Base-by-base conservation (phyloP, 768 basidiomycete genomes). In the Calvatia gigantea region DNA sequence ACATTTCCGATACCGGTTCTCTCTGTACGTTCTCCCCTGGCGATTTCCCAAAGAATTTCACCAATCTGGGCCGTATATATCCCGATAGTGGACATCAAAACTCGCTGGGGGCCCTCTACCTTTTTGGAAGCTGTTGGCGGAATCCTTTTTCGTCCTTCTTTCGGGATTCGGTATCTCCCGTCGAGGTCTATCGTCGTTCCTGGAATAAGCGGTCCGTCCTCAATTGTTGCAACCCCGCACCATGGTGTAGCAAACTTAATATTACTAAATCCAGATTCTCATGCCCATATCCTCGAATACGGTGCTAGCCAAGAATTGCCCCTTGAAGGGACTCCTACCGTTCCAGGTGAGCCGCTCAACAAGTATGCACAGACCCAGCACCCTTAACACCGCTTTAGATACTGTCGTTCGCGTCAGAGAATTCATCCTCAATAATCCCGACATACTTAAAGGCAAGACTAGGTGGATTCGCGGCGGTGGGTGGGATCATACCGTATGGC, bases 401-500 rank as follows among this genome's bases (percentile, higher is more conserved):
- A 84, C 87, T 49, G 80, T 89, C 33, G 72, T 72, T 1, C 79
- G 83, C 42, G 78, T 92, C 33, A 77, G 78, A 49, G 65, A 78
- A 19, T 87, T 82, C 67, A 83, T 93, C 51, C 67, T 82, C 9
- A 67, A 75, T 7, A 77, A 83, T 58, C 79, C 79, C 0, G 84
- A 85, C 38, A 68, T 87, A n/a, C 67, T 73, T 19, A 70, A 73
- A 17, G 79, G 91, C 65, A 78, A 72, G 12, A 74, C 79, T 19
- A 79, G 76, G 60, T 84, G 85, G 67, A 78, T 96, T 14, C 79
- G 84, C 52, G 92, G 92, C 2, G 83, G 88, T 65, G 94, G 94
- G 1, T 96, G 94, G 93, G 91, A 96, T 67, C 94, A 96, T 69
- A 95, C 91, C 1, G 70, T 78, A 51, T 90, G 88, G 88, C 72